Evolutionary conservation across 805 yeast species (phyloP).

Genomic region (Vanderwaltozyma tropicalis): DNA sequence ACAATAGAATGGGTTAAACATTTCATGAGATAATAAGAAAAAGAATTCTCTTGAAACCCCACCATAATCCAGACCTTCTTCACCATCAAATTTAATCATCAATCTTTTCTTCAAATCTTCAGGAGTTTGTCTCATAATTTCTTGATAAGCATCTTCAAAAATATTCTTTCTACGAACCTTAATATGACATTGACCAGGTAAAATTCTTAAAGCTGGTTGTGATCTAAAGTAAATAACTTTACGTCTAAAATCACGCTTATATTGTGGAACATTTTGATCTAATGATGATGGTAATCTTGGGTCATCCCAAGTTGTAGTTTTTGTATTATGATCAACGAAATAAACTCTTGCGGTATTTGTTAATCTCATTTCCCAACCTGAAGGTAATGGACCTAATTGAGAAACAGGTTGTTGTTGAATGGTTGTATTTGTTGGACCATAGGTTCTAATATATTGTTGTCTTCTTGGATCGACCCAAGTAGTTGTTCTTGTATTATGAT

Average conservation of each 20-base stretch:
- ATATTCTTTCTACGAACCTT: slow-evolving; percentile 94
- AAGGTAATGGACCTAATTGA: slow-evolving; percentile 94
- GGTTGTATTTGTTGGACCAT: slow-evolving; percentile 75
- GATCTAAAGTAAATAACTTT: slow-evolving; percentile 95
- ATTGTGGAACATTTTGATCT: slow-evolving; percentile 98
- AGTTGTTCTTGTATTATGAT: slow-evolving; percentile 98
- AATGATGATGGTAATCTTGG: slow-evolving; percentile 95
- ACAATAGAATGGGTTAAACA: slow-evolving; percentile 98
- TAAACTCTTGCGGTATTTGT: slow-evolving; percentile 98
- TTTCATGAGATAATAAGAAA: slow-evolving; percentile 92
- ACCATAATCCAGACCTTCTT: slow-evolving; percentile 98
- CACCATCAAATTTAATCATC: slow-evolving; percentile 98
- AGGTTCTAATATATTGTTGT: slow-evolving; percentile 94
- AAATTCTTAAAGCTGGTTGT: slow-evolving; percentile 92
- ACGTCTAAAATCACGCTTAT: slow-evolving; percentile 97
- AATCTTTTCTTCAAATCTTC: slow-evolving; percentile 94
- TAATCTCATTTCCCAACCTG: slow-evolving; percentile 99
- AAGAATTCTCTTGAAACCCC: slow-evolving; percentile 98
- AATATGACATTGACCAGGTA: slow-evolving; percentile 98
- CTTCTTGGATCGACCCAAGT: slow-evolving; percentile 99
- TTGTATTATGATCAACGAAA: slow-evolving; percentile 97
- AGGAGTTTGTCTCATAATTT: slow-evolving; percentile 97
- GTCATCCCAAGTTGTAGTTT: slow-evolving; percentile 99
- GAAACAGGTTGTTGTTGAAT: slow-evolving; percentile 97
- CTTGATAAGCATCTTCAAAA: slow-evolving; percentile 96